Conservation (phyloP, 768 basidiomycete species). For the Russula abietina region DNA sequence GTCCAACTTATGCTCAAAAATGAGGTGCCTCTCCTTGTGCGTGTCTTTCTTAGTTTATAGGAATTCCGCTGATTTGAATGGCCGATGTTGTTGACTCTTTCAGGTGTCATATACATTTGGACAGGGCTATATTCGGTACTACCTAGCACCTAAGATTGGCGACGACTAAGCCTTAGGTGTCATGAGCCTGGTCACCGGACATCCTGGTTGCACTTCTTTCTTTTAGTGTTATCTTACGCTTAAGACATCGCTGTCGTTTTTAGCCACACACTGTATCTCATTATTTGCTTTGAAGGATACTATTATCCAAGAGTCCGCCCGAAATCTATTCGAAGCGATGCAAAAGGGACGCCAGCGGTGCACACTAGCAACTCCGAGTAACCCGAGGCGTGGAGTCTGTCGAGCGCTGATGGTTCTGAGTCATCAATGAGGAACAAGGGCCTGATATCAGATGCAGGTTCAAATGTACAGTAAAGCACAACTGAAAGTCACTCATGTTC, state of each 20-base stretch:
- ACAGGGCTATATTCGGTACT: conserved; percentile 87
- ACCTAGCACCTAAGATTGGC: conserved; percentile 92
- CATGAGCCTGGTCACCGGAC: background rate
- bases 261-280: conserved; percentile 11
- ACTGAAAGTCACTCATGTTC: no score
- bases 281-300: background rate
- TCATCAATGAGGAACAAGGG: no score
- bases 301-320: no score
- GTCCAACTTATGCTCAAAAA: conserved; percentile 88
- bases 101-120: conserved; percentile 88
- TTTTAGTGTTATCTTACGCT: background rate
- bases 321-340: no score
- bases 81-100: background rate
- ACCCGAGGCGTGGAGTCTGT: no score
- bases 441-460: no score
- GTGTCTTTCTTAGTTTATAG: conserved; percentile 26
- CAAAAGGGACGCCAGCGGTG: no score
- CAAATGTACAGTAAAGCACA: no score
- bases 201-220: background rate
- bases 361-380: no score
- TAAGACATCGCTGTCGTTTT: conserved; percentile 1
- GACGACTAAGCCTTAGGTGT: conserved; percentile 50
- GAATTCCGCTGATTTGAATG: background rate
- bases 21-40: conserved; percentile 82
- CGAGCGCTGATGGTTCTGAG: no score